Evolutionary conservation across 2,329 filamentous ascomycete genomes (phyloP).

Genomic region (Zalaria sp.): DNA sequence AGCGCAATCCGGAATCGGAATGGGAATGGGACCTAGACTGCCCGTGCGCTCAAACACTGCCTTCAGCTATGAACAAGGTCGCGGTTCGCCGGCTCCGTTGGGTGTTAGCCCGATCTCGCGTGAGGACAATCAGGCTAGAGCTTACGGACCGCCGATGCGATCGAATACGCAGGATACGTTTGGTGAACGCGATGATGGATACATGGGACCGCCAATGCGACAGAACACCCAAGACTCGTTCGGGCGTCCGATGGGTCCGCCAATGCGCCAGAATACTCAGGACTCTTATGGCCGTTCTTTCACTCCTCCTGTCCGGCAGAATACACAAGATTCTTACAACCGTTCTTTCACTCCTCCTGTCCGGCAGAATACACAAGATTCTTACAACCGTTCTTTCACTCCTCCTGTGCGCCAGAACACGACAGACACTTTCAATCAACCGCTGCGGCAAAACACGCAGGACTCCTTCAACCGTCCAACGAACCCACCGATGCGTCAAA

Average conservation of each 20-base stretch:
- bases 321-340: conserved; percentile 2
- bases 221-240: conserved; percentile 14
- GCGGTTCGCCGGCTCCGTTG: conserved; percentile 7
- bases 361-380: neutral
- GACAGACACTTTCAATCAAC: conserved; percentile 3
- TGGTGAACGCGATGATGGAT: too few species aligned
- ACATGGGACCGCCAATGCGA: conserved; percentile 7
- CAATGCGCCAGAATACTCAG: conserved; percentile 7
- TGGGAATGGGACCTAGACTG: conserved; percentile 4
- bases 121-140: neutral
- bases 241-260: conserved; percentile 6
- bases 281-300: too few species aligned
- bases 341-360: conserved; percentile 6
- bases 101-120: conserved; percentile 5
- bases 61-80: conserved; percentile 8
- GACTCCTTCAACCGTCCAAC: conserved; percentile 10
- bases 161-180: conserved; percentile 7
- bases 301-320: too few species aligned
- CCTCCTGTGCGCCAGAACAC: conserved; percentile 5
- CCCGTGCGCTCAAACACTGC: conserved; percentile 10
- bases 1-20: neutral
- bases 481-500: conserved; percentile 7
- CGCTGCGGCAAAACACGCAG: conserved; percentile 12
- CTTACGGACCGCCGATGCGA: conserved; percentile 7
- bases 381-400: conserved; percentile 5